Conservation (phyloP, 2,329 filamentous ascomycete genomes). For the Fusarium anguioides region DNA sequence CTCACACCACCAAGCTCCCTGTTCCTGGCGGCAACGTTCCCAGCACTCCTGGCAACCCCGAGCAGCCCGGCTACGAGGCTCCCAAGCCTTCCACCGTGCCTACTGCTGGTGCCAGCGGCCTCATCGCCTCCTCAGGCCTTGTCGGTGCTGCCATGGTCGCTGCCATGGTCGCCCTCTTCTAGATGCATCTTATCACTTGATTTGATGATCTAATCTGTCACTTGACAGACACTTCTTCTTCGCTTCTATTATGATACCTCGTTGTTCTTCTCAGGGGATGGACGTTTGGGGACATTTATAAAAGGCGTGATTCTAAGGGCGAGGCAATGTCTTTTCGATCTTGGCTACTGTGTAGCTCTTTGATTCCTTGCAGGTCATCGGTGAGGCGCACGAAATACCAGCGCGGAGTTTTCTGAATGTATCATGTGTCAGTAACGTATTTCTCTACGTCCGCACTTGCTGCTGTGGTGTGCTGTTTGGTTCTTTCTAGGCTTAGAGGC, state of each 20-base stretch:
- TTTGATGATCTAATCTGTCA: conserved; percentile 3
- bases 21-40: conserved; percentile 25
- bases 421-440: conserved; percentile 22
- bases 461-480: conserved; percentile 25
- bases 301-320: conserved; percentile 28
- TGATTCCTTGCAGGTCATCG: conserved; percentile 42
- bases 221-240: conserved; percentile 12
- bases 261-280: conserved; percentile 44
- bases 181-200: conserved; percentile 22
- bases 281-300: conserved; percentile 45
- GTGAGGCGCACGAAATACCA: conserved; percentile 42
- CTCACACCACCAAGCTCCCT: conserved; percentile 33
- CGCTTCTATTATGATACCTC: conserved; percentile 40
- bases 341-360: conserved; percentile 38
- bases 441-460: conserved; percentile 7
- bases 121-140: conserved; percentile 55
- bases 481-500: conserved; percentile 30
- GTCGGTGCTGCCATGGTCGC: conserved; percentile 54
- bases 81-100: conserved; percentile 36
- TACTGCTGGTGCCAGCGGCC: conserved; percentile 49
- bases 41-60: conserved; percentile 27
- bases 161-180: conserved; percentile 54
- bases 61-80: conserved; percentile 20
- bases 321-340: conserved; percentile 27
- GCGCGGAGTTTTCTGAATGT: conserved; percentile 43